Conservation (phyloP, 2,329 filamentous ascomycete genomes). For the Alternaria sp. region DNA sequence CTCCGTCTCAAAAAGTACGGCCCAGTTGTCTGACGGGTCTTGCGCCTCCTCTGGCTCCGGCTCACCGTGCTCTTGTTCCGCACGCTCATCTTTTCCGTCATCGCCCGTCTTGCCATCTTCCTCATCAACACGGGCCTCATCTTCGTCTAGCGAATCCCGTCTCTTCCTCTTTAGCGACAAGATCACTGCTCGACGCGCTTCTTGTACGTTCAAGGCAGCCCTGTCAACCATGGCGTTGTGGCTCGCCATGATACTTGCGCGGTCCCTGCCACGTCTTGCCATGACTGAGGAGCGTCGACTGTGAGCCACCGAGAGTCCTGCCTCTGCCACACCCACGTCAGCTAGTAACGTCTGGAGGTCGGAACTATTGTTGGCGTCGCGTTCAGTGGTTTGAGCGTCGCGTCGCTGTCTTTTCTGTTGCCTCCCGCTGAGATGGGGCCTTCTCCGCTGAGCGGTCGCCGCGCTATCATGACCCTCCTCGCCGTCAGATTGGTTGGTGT, state of each 20-base stretch:
- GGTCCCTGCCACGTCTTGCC: background rate
- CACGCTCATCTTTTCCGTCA: background rate
- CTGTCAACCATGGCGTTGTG: background rate
- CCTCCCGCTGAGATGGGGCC: background rate
- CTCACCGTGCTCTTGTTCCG: background rate
- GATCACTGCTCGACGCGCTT: background rate
- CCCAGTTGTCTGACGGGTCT: accelerated
- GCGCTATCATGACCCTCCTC: background rate
- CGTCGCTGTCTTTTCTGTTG: background rate
- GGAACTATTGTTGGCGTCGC: background rate
- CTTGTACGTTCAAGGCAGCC: background rate
- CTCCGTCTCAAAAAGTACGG: background rate
- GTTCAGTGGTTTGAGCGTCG: background rate
- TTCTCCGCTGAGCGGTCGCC: background rate
- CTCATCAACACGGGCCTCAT: background rate
- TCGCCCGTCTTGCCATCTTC: background rate
- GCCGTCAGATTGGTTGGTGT: no score
- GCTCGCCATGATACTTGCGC: background rate
- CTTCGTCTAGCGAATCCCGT: background rate
- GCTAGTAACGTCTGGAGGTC: background rate
- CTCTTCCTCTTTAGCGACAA: background rate
- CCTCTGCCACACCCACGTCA: background rate
- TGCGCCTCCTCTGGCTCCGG: background rate
- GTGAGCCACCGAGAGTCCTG: background rate
- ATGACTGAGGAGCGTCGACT: background rate